phyloP scores from a whole-genome alignment of 1,284 basidiomycete species.

The Ganoderma resinaceum region DNA sequence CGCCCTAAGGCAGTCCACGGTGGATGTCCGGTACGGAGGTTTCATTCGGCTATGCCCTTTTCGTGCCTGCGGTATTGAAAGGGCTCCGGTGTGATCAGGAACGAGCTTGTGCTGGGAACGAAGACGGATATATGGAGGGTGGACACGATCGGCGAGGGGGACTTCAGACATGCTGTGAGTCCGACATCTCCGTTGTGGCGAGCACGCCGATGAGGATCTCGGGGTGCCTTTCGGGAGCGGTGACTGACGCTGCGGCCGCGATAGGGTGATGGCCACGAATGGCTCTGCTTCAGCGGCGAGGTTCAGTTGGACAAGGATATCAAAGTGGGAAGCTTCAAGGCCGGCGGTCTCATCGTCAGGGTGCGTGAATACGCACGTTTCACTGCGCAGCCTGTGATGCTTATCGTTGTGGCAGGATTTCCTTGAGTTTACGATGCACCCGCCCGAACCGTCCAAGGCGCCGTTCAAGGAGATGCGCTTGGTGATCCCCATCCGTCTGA shows the following conservation, averaged over 20 bases:
- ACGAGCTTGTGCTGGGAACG: slow-evolving; percentile 42
- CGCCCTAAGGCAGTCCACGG: slow-evolving; percentile 68
- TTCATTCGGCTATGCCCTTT: neutral
- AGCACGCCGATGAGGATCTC: neutral
- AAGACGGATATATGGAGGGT: slow-evolving; percentile 77
- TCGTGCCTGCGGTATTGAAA: neutral
- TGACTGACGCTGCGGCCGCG: neutral
- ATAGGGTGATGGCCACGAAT: slow-evolving; percentile 66
- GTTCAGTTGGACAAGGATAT: slow-evolving; percentile 56
- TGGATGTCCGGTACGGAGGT: slow-evolving; percentile 67
- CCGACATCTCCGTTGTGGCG: neutral
- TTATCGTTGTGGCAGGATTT: slow-evolving; percentile 55
- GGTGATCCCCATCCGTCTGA: slow-evolving; percentile 68
- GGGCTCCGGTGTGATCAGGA: slow-evolving; percentile 25
- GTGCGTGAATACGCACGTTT: slow-evolving; percentile 41
- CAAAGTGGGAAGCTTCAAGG: slow-evolving; percentile 65
- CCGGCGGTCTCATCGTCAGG: slow-evolving; percentile 69
- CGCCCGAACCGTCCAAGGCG: slow-evolving; percentile 59
- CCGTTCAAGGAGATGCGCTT: slow-evolving; percentile 65
- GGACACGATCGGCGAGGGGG: slow-evolving; percentile 66
- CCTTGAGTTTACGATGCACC: slow-evolving; percentile 64
- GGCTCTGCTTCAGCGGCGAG: slow-evolving; percentile 68
- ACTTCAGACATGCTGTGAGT: slow-evolving; percentile 62
- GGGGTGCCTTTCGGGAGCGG: neutral
- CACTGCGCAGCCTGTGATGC: neutral